phyloP scores from a whole-genome alignment of 2,329 filamentous ascomycete species.

The Neophaeococcomyces mojaviensis region DNA sequence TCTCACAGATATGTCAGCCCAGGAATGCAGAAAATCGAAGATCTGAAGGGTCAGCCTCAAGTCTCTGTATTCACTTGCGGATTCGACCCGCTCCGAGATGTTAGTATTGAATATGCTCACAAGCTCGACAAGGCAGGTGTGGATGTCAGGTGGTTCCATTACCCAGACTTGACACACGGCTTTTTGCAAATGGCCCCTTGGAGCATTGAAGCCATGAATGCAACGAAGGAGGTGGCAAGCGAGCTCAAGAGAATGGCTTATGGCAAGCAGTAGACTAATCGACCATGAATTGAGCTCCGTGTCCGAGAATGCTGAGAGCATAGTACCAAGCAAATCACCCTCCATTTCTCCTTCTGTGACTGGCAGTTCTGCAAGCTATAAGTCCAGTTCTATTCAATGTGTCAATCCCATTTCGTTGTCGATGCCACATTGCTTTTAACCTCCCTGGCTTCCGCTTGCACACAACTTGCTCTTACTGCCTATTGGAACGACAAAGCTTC shows the following conservation, averaged over 20 bases:
- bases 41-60: slow-evolving; percentile 23
- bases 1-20: slow-evolving; percentile 26
- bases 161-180: slow-evolving; percentile 25
- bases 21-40: slow-evolving; percentile 24
- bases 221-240: slow-evolving; percentile 5
- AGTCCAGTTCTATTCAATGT: too few species aligned
- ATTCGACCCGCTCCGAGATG: slow-evolving; percentile 28
- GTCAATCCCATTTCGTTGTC: too few species aligned
- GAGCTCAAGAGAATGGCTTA: slow-evolving; percentile 1
- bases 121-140: slow-evolving; percentile 27
- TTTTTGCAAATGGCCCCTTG: slow-evolving; percentile 29
- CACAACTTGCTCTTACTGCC: too few species aligned
- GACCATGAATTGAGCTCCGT: too few species aligned
- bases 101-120: slow-evolving; percentile 26
- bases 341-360: too few species aligned
- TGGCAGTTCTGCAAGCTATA: too few species aligned
- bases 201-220: slow-evolving; percentile 23
- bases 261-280: too few species aligned
- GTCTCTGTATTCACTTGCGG: slow-evolving; percentile 28
- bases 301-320: too few species aligned
- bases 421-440: too few species aligned
- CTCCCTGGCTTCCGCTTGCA: too few species aligned
- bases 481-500: too few species aligned
- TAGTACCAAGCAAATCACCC: too few species aligned
- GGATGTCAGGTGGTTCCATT: slow-evolving; percentile 25